Evolutionary conservation across 176 grass and related monocot species (phyloP), one percentile per base, ranked within the genome.

Genomic region (Pontederia paniculata): DNA sequence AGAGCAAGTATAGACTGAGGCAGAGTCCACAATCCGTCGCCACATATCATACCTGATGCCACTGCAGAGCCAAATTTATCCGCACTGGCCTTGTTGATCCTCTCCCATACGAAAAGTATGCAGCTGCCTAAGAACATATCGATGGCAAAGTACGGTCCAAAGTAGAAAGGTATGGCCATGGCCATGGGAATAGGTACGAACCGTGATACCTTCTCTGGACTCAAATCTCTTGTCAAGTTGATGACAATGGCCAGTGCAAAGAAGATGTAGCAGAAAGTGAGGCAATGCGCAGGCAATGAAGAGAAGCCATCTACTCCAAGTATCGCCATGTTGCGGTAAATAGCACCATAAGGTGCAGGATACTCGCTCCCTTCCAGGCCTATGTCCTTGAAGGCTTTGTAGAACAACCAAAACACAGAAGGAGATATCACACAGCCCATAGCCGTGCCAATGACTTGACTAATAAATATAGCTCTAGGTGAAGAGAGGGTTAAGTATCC

Each of bases 121-220:
- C 60, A 23, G 55, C 73, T 76, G 1, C 73, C 73, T 2, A 76
- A 9, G 19, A 21, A 68, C 73, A 76, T 76, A 28, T 76, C 73
- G 17, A 76, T 68, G 12, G 55, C 50, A 11, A 76, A 76, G 55
- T 76, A 76, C 4, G 73, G 21, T n/a, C 73, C 73, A 46, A 69
- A 23, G 57, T 69, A 76, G 73, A 76, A 69, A 20, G 73, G 64
- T 17, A 76, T 76, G 2, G 73, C 73, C 56, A 76, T 76, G 11
- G 73, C 73, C 73, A 76, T 76, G 8, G 73, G 73, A 13, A 69
- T 68, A 18, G 73, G 73, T 25, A 76, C 45, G 17, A 76, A 69
- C 63, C 28, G 47, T 4, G 54, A 44, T 0, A 69, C 51, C 21
- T 69, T 76, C 44, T 68, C 31, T 2, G 44, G 44, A 4, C n/a